Evolutionary conservation across 768 basidiomycete genomes (phyloP), one percentile per base, ranked within the genome.

Genomic region (Rhodotorula taiwanensis): DNA sequence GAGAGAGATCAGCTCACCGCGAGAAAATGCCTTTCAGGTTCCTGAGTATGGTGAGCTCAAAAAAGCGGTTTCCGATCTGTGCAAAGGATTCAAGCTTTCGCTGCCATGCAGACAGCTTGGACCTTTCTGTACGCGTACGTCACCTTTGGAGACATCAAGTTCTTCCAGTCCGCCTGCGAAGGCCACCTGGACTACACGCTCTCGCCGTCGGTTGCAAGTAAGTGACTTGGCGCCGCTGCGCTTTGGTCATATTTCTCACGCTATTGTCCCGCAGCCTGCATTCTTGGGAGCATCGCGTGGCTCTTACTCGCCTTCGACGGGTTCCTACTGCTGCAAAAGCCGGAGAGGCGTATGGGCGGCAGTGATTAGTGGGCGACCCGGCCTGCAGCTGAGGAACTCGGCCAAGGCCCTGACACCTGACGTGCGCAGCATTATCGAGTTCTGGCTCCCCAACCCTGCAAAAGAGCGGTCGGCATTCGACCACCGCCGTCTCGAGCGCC

Each of bases 401-500:
- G 34, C 15, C 33, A 9, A n/a, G n/a, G n/a, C n/a, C n/a, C n/a
- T n/a, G n/a, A n/a, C n/a, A n/a, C n/a, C n/a, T n/a, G n/a, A n/a
- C n/a, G n/a, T n/a, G n/a, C 13, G 43, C 34, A 28, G n/a, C 42
- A 56, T 55, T 33, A 52, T 63, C 25, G 41, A 58, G 51, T 27
- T n/a, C n/a, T 30, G 16, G 28, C 11, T 52, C 27, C 15, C 15
- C 16, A 30, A 11, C 20, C 30, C 45, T 21, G 27, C 28, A 8
- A 47, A 44, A 21, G 20, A 36, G 2, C 53, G 41, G 10, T 27
- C 55, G 1, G 30, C 33, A 34, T 20, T 41, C 18, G 55, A 57
- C 23, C 56, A 63, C 30, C 62, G 62, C 23, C 27, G 27, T n/a
- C n/a, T 41, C 21, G 62, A 63, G n/a, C 30, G 62, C 11, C 41